Base-by-base conservation (phyloP, 2,329 filamentous ascomycete species). In the Nigrograna mackinnonii region DNA sequence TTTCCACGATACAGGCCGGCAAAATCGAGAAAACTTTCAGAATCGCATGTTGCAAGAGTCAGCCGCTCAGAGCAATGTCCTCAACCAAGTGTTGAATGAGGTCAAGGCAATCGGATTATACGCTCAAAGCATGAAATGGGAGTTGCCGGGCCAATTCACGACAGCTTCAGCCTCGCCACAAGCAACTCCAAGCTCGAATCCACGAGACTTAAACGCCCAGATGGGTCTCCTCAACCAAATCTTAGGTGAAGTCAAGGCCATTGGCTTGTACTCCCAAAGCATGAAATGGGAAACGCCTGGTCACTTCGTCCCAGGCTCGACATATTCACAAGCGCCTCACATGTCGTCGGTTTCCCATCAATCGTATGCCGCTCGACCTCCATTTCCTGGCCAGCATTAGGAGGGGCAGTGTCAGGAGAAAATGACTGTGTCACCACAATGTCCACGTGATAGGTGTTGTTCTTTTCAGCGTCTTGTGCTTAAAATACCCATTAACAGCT, bases 1-100 rank as follows among this genome's bases (percentile, higher is more conserved):
- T 7, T 72, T 72, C 48, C 69, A 70, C 41, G 66, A 71, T 44
- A 56, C 62, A 44, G 55, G 52, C 22, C 56, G 64, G 14, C 49
- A 58, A 22, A 58, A 69, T 30, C 59, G 67, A 14, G 67, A 71
- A 46, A 51, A 43, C 21, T 64, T 67, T 20, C 64, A 71, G 50
- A 52, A 53, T 31, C 49, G 57, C 31, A 47, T 71, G 21, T 45
- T 67, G 16, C 49, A 58, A 19, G 66, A 67, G 40, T 54, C 68
- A 37, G 44, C 54, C 16, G 44, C 51, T 50, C 67, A 70, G 16
- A 46, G 58, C n/a, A 56, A 58, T 21, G 50, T 55, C 36, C 46
- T 62, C 12, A 57, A 51, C 22, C 54, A 58, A n/a, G 57, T 60
- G 14, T 28, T 60, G 32, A 58, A 50, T 31, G 55, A 65, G 32